A percentile compares a stretch with the other conserved stretches of the same genome.
These are phyloP conservation scores for Metarhizium sp. DNA, from an alignment of 2,329 filamentous ascomycete genomes.

Conservation along the genomic window DNA sequence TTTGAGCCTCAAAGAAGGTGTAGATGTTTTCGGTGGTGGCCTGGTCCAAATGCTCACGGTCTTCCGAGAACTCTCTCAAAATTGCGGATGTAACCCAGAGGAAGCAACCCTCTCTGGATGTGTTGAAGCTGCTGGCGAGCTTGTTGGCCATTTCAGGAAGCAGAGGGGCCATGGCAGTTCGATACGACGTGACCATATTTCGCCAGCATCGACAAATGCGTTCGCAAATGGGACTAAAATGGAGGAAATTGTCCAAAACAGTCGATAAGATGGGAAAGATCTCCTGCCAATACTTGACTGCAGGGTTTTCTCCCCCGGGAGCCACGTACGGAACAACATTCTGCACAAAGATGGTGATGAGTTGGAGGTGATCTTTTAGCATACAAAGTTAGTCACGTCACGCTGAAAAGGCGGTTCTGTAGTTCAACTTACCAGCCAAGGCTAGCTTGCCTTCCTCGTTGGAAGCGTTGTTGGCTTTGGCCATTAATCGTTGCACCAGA, in stretches of 20 bases:
- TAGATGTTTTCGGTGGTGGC: conserved; percentile 83
- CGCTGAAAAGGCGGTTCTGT: background rate
- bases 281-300: conserved; percentile 93
- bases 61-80: conserved; percentile 88
- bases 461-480: conserved; percentile 74
- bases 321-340: conserved; percentile 64
- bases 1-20: conserved; percentile 89
- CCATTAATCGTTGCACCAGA: conserved; percentile 75
- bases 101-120: conserved; percentile 89
- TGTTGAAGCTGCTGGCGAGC: conserved; percentile 73
- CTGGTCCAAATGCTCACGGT: conserved; percentile 73
- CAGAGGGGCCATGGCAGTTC: conserved; percentile 77
- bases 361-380: conserved; percentile 67
- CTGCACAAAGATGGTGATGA: conserved; percentile 87
- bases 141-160: conserved; percentile 81
- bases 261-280: conserved; percentile 81
- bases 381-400: background rate
- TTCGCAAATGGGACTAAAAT: conserved; percentile 83
- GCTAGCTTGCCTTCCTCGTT: conserved; percentile 77
- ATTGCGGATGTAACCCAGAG: conserved; percentile 97
- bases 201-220: conserved; percentile 92
- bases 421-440: conserved; percentile 57
- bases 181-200: conserved; percentile 93
- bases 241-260: conserved; percentile 79
- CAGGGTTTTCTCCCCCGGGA: conserved; percentile 68